These are phyloP conservation scores for Sideroxylon spinosum DNA, from an alignment of 179 eudicot species.

Conservation along the genomic window DNA sequence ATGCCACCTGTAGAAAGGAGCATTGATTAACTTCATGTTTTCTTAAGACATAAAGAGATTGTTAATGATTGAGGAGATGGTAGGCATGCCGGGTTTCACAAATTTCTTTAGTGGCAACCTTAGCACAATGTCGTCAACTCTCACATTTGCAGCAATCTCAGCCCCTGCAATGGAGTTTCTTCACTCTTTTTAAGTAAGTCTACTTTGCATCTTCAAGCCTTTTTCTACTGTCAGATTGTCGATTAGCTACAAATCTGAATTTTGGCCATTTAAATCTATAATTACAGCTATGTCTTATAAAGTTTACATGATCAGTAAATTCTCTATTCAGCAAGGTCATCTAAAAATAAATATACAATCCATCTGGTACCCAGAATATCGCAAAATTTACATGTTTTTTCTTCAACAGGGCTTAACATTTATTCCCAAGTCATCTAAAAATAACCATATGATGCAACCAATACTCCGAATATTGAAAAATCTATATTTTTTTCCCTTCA, in stretches of 20 bases:
- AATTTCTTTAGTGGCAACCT: not conserved
- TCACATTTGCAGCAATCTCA: not conserved
- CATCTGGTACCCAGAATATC: no score
- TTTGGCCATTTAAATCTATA: not conserved
- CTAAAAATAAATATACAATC: no score
- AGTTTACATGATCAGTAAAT: no score
- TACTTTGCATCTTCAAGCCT: not conserved
- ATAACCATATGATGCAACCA: no score
- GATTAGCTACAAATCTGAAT: not conserved
- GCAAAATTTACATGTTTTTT: no score
- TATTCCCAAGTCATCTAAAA: no score
- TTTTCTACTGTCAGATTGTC: not conserved
- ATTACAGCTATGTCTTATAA: not conserved
- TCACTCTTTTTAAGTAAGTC: not conserved
- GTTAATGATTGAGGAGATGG: not conserved
- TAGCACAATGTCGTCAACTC: not conserved
- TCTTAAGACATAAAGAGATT: not conserved
- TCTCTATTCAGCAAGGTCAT: no score
- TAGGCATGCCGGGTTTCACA: not conserved
- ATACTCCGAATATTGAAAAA: no score
- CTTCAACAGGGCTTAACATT: no score
- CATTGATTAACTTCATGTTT: no score
- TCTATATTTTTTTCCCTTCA: no score
- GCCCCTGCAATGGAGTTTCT: not conserved
- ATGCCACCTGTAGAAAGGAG: not conserved